These are phyloP conservation scores for Ulmus americana DNA, from an alignment of 331 rosid genomes.

Conservation along the genomic window DNA sequence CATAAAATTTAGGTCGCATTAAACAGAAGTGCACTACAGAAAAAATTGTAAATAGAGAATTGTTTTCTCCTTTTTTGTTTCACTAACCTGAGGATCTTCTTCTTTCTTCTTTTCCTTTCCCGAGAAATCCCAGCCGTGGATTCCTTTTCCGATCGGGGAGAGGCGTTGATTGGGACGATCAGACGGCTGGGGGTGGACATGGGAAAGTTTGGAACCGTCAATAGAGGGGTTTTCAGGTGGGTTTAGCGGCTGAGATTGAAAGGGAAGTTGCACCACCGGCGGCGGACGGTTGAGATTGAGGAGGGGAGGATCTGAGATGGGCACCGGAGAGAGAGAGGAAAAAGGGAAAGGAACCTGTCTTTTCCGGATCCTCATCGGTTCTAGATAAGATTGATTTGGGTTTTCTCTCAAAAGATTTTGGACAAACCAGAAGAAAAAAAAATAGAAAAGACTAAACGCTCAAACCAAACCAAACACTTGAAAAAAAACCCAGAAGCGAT, in stretches of 20 bases:
- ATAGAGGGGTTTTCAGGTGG: slow-evolving; percentile 6
- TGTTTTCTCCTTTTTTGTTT: not conserved
- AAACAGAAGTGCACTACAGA: slow-evolving; percentile 27
- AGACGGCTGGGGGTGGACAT: slow-evolving; percentile 40
- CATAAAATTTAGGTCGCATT: not conserved
- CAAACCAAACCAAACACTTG: not conserved
- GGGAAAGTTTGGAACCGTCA: not conserved
- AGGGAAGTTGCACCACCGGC: slow-evolving; percentile 63
- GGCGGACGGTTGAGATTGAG: slow-evolving; percentile 35
- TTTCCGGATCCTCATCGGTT: slow-evolving; percentile 85
- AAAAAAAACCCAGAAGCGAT: slow-evolving; percentile 19
- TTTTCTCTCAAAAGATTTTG: not conserved
- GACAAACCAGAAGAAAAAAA: not conserved
- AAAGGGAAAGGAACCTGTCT: slow-evolving; percentile 54
- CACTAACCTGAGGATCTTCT: slow-evolving; percentile 51
- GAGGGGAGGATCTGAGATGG: slow-evolving; percentile 76
- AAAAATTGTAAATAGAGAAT: too few species aligned
- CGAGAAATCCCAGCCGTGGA: slow-evolving; percentile 31
- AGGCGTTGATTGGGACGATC: slow-evolving; percentile 36
- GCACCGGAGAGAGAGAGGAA: slow-evolving; percentile 44
- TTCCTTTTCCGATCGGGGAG: slow-evolving; percentile 33
- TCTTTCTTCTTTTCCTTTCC: slow-evolving; percentile 23
- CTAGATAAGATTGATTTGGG: slow-evolving; percentile 13
- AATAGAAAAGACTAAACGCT: not conserved
- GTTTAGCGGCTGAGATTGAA: slow-evolving; percentile 1